phyloP scores from a whole-genome alignment of 768 basidiomycete species.

The Phanerochaete sordida region DNA sequence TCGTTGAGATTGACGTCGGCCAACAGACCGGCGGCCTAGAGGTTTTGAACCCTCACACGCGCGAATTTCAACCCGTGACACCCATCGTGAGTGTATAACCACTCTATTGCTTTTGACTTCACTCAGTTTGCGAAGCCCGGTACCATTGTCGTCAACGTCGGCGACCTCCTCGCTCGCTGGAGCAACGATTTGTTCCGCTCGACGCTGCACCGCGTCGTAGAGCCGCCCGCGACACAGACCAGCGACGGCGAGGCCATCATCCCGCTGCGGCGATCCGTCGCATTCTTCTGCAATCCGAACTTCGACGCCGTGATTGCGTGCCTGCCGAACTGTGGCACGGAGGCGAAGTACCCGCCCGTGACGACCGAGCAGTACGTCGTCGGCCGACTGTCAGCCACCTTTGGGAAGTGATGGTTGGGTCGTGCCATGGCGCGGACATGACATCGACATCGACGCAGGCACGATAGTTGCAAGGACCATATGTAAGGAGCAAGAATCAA shows the following conservation, averaged over 20 bases:
- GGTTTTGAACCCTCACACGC: conserved; percentile 77
- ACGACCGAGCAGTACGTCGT: conserved; percentile 77
- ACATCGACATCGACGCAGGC: no score
- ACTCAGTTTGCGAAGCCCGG: conserved; percentile 46
- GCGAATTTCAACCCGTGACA: conserved; percentile 62
- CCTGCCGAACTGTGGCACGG: conserved; percentile 59
- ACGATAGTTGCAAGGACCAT: no score
- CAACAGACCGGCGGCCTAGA: conserved; percentile 72
- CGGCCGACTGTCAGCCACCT: conserved; percentile 43
- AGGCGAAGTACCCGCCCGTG: conserved; percentile 62
- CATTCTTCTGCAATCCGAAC: conserved; percentile 87
- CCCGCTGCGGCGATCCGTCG: conserved; percentile 72
- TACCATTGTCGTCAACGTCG: conserved; percentile 81
- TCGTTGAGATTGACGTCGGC: no score
- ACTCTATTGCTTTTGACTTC: not conserved
- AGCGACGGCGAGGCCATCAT: conserved; percentile 48
- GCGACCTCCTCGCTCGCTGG: conserved; percentile 80
- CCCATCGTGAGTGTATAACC: conserved; percentile 57
- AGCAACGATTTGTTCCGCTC: conserved; percentile 77
- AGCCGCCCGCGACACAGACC: conserved; percentile 52
- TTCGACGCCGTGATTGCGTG: conserved; percentile 64
- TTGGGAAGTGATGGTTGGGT: not conserved
- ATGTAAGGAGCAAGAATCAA: no score
- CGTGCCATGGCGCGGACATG: no score
- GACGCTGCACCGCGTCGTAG: conserved; percentile 81